A percentile compares a stretch with the other conserved stretches of the same genome.
These are phyloP conservation scores for Sindora glabra DNA, from an alignment of 306 rosid genomes.

Conservation along the genomic window DNA sequence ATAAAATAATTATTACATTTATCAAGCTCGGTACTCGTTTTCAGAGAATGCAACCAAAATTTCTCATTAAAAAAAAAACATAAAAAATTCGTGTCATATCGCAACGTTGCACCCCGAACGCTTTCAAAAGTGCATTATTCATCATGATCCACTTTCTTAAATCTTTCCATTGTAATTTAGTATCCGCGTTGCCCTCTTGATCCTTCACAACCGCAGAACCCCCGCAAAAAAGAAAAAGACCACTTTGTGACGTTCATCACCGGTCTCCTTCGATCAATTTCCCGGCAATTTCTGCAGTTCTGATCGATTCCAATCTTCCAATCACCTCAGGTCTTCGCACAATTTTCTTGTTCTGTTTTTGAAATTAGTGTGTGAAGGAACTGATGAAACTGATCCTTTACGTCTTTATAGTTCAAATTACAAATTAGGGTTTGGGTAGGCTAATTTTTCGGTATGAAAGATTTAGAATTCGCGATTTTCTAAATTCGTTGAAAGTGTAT, in stretches of 20 bases:
- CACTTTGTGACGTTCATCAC: neutral
- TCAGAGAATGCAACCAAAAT: no score
- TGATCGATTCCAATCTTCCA: conserved; percentile 7
- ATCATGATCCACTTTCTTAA: neutral
- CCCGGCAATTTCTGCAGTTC: conserved; percentile 11
- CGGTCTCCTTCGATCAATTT: conserved; percentile 21
- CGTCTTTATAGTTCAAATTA: no score
- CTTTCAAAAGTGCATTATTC: no score
- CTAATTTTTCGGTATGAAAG: conserved; percentile 1
- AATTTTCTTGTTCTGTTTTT: neutral
- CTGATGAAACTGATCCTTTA: neutral
- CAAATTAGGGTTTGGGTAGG: neutral
- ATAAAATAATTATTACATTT: no score
- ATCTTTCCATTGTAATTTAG: neutral
- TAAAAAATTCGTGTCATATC: no score
- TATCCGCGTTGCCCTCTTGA: conserved; percentile 27
- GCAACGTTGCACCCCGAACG: no score
- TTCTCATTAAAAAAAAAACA: no score
- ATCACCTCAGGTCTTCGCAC: conserved; percentile 16
- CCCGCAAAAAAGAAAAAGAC: neutral
- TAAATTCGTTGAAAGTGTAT: neutral
- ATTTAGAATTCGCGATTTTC: conserved; percentile 8
- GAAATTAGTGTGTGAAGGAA: neutral
- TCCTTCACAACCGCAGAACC: no score
- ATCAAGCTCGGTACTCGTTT: no score